These are phyloP conservation scores for Sphaerulina musiva DNA, from an alignment of 2,329 filamentous ascomycete genomes.

Conservation along the genomic window DNA sequence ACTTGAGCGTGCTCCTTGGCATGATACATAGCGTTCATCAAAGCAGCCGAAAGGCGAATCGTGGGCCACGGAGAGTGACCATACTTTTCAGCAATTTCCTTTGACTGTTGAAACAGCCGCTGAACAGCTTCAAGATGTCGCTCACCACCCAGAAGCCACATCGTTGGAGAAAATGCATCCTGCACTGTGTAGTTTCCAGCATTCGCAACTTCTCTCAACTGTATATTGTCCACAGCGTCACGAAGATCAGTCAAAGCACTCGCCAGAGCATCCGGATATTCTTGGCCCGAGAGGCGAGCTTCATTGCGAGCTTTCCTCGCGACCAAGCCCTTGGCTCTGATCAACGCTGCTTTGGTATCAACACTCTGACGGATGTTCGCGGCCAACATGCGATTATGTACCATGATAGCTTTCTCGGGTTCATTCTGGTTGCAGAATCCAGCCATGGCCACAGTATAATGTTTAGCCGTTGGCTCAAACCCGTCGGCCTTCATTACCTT, in stretches of 20 bases:
- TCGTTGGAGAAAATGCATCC: constrained; percentile 1
- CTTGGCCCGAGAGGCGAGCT: neutral
- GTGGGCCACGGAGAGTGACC: constrained; percentile 10
- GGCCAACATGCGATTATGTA: constrained; percentile 42
- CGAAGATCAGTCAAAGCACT: constrained; percentile 1
- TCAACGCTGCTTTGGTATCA: neutral
- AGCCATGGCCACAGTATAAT: constrained; percentile 50
- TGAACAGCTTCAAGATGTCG: constrained; percentile 40
- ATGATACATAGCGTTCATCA: constrained; percentile 62
- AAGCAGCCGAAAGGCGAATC: constrained; percentile 49
- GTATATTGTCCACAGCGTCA: neutral
- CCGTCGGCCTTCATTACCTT: constrained; percentile 46
- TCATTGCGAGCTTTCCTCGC: neutral
- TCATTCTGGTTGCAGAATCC: constrained; percentile 42
- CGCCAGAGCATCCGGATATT: neutral
- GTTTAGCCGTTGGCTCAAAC: constrained; percentile 42
- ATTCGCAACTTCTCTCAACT: neutral
- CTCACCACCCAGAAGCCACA: constrained; percentile 6
- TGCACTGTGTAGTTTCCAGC: neutral
- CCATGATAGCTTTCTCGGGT: constrained; percentile 44
- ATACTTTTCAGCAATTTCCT: constrained; percentile 4
- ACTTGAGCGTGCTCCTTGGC: constrained; percentile 56
- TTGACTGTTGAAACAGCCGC: constrained; percentile 52
- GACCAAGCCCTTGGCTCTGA: constrained; percentile 6
- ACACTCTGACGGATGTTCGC: constrained; percentile 37